phyloP scores from a whole-genome alignment of 2,329 filamentous ascomycete genomes.

The Alternaria conjuncta region DNA sequence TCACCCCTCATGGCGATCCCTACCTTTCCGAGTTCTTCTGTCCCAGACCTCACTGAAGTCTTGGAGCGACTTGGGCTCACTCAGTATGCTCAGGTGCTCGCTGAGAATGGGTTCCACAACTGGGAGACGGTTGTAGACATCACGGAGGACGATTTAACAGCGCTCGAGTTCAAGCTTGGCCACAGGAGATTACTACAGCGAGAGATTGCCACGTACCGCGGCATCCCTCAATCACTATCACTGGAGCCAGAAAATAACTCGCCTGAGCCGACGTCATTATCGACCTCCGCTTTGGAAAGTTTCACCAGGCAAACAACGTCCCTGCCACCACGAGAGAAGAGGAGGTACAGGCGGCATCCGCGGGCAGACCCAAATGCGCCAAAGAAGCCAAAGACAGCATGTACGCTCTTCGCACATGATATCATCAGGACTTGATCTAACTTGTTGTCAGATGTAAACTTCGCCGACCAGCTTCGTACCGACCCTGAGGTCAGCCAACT shows the following conservation, averaged over 20 bases:
- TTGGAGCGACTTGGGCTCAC: constrained; percentile 41
- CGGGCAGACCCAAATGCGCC: constrained; percentile 46
- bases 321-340: constrained; percentile 40
- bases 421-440: constrained; percentile 11
- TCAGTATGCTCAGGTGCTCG: constrained; percentile 35
- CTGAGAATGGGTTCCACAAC: constrained; percentile 46
- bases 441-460: constrained; percentile 46
- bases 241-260: constrained; percentile 30
- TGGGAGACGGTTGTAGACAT: constrained; percentile 51
- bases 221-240: constrained; percentile 34
- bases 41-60: constrained; percentile 35
- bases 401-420: constrained; percentile 24
- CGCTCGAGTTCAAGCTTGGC: constrained; percentile 49
- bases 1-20: constrained; percentile 38
- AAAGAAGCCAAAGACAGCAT: constrained; percentile 51
- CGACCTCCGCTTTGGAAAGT: constrained; percentile 38
- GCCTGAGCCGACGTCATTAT: constrained; percentile 32
- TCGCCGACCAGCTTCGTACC: constrained; percentile 48
- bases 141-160: constrained; percentile 48
- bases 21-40: constrained; percentile 23
- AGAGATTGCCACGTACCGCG: constrained; percentile 48
- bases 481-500: constrained; percentile 44
- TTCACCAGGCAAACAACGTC: constrained; percentile 31
- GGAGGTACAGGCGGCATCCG: constrained; percentile 48
- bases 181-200: constrained; percentile 49